Conservation (phyloP, 192 early-diverging fungal genomes). For the Linnemannia hyalina region DNA sequence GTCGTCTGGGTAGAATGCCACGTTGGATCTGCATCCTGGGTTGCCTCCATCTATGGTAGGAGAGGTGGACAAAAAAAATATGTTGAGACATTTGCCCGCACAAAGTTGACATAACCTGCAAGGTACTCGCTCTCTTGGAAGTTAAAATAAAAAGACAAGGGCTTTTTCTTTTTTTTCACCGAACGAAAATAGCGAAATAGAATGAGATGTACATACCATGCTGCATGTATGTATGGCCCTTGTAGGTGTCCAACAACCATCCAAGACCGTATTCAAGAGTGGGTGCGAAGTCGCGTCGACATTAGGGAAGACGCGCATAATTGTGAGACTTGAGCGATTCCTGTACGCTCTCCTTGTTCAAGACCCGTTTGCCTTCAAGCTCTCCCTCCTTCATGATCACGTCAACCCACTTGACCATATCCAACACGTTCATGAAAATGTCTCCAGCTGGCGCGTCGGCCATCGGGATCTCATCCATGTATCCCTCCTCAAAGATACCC, state of each 20-base stretch:
- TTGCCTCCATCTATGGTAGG: slow-evolving; percentile 15
- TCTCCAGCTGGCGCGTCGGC: slow-evolving; percentile 21
- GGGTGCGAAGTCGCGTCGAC: slow-evolving; percentile 1
- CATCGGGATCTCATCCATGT: background rate
- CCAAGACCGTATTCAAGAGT: slow-evolving; percentile 12
- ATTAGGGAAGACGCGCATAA: background rate
- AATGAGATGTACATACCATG: background rate
- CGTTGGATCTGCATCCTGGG: slow-evolving; percentile 20
- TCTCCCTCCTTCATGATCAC: slow-evolving; percentile 3
- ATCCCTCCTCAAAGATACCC: slow-evolving; percentile 11
- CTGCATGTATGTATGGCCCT: slow-evolving; percentile 10
- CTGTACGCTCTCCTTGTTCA: slow-evolving; percentile 12
- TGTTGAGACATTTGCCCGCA: background rate
- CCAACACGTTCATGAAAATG: slow-evolving; percentile 23
- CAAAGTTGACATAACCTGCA: background rate
- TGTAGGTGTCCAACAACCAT: slow-evolving; percentile 20
- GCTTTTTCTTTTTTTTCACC: too few species aligned
- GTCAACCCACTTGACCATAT: slow-evolving; percentile 12
- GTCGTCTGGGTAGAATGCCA: slow-evolving; percentile 33
- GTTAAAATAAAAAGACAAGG: too few species aligned
- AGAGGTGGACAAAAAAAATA: background rate
- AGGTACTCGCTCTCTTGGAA: too few species aligned
- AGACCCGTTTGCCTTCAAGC: slow-evolving; percentile 16
- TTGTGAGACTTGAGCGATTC: slow-evolving; percentile 1
- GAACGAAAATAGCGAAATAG: too few species aligned